Evolutionary conservation across 495 filamentous ascomycete species (phyloP), one percentile per base, ranked within the genome.

Genomic region (Xylaria longipes): DNA sequence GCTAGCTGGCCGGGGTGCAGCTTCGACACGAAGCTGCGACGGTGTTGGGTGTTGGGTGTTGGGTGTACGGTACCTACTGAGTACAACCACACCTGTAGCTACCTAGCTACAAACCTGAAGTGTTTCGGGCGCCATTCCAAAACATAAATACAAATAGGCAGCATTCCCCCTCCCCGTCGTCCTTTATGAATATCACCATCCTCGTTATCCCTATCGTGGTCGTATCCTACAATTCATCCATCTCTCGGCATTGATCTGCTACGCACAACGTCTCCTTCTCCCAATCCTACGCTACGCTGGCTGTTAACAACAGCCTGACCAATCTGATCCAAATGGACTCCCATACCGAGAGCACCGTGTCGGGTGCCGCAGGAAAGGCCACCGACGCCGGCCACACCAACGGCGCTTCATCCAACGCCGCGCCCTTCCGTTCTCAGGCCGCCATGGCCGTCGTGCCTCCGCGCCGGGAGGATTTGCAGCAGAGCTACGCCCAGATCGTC

Each of bases 381-480:
- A 69, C 73, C 68, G 73, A 58, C 57, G 69, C 70, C 45, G 72
- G 71, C 9, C 72, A 45, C 22, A 71, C 74, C 6, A 79, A 76
- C 50, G 75, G 75, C 35, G 9, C 54, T 33, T 65, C 75, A 33
- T 57, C 73, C 37, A 52, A 60, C 57, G 25, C 69, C 15, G 66
- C 72, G 58, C 81, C 82, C 52, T 87, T 85, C 72, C 80, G 78
- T 35, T 52, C 83, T 5, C 80, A 84, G 52, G 77, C 72, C 8
- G 72, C 92, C 74, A 91, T 97, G 80, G 87, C 88, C 14, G 94
- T 98, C 45, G 88, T 96, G 76, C 95, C 93, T 43, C 92, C 95
- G 5, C 88, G 89, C 33, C 83, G 89, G 66, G 92, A 91, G 71
- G 96, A 98, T 75, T 86, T 99, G 8, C 96, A 99, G 81, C 92